Percentiles rank a stretch among this genome's conserved stretches.
Conservation (phyloP, 1,139 yeast genomes). For the Yamadazyma mexicana region DNA sequence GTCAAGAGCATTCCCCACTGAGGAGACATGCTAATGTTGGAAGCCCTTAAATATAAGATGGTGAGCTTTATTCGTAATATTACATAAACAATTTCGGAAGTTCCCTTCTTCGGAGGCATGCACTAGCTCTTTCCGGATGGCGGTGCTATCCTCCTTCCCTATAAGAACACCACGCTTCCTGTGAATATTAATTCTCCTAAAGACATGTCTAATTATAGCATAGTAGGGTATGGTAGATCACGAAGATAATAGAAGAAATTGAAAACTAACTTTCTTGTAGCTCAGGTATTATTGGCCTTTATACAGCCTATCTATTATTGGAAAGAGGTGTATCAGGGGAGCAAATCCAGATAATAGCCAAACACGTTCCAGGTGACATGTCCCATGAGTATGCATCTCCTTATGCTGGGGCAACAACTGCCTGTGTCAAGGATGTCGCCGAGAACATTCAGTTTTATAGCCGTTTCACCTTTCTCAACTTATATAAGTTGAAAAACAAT, state of each 20-base stretch:
- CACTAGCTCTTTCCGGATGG: background rate
- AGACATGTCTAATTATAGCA: slow-evolving; percentile 3
- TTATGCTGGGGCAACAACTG: slow-evolving; percentile 23
- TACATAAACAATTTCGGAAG: too few species aligned
- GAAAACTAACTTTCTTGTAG: slow-evolving; percentile 6
- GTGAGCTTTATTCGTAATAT: too few species aligned
- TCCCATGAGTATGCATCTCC: slow-evolving; percentile 24
- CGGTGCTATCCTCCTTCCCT: too few species aligned
- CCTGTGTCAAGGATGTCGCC: slow-evolving; percentile 11
- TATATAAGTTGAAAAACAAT: slow-evolving; percentile 12
- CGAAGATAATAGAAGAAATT: too few species aligned
- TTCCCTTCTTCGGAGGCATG: background rate
- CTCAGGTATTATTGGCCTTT: slow-evolving; percentile 26
- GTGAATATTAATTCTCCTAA: too few species aligned
- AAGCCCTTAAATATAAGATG: background rate
- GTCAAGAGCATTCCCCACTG: slow-evolving; percentile 8
- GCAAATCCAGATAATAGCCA: slow-evolving; percentile 19
- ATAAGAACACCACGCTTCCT: too few species aligned
- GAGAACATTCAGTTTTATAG: slow-evolving; percentile 9
- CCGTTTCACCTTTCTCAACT: slow-evolving; percentile 18
- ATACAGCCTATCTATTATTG: slow-evolving; percentile 23
- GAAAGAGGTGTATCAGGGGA: slow-evolving; percentile 17
- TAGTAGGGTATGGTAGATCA: slow-evolving; percentile 6
- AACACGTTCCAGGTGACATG: slow-evolving; percentile 24
- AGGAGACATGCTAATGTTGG: too few species aligned